Evolutionary conservation across 441 rosid genomes (phyloP).

Genomic region (Erodium moschatum): DNA sequence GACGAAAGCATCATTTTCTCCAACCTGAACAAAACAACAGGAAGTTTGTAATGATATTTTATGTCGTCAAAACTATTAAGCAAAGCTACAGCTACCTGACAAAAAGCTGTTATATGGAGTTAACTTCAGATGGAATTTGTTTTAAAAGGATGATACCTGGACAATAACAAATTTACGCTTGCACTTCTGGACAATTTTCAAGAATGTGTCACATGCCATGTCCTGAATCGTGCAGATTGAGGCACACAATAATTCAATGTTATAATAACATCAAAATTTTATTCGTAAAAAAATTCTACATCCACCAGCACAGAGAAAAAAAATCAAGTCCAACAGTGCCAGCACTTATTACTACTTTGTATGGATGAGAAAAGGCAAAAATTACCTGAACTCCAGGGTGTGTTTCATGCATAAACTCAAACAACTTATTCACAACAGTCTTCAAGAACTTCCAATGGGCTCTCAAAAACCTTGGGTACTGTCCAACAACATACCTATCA

Average conservation of each 20-base stretch:
- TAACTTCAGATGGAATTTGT: not conserved
- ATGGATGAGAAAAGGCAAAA: not conserved
- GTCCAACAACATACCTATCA: constrained; percentile 98
- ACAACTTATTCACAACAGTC: constrained; percentile 97
- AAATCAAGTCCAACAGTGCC: not conserved
- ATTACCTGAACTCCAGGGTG: constrained; percentile 99
- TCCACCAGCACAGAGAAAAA: not conserved
- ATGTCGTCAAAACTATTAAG: not conserved
- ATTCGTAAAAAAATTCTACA: not conserved
- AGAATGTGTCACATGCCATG: constrained; percentile 99
- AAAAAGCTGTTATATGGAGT: not conserved
- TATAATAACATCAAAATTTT: not conserved
- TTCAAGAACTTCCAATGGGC: constrained; percentile 99
- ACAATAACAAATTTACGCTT: constrained; percentile 91
- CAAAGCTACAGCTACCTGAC: not conserved
- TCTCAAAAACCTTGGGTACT: constrained; percentile 96
- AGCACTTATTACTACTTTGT: not conserved
- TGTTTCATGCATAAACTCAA: constrained; percentile 99
- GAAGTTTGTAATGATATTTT: not conserved
- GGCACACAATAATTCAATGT: not conserved
- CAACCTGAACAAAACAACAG: constrained; percentile 53
- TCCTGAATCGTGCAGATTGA: constrained; percentile 44
- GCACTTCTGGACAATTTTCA: constrained; percentile 99
- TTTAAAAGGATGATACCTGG: constrained; percentile 45
- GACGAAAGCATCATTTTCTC: constrained; percentile 94